These are phyloP conservation scores for Solanum phureja DNA, from an alignment of 257 asterid genomes.

Conservation along the genomic window DNA sequence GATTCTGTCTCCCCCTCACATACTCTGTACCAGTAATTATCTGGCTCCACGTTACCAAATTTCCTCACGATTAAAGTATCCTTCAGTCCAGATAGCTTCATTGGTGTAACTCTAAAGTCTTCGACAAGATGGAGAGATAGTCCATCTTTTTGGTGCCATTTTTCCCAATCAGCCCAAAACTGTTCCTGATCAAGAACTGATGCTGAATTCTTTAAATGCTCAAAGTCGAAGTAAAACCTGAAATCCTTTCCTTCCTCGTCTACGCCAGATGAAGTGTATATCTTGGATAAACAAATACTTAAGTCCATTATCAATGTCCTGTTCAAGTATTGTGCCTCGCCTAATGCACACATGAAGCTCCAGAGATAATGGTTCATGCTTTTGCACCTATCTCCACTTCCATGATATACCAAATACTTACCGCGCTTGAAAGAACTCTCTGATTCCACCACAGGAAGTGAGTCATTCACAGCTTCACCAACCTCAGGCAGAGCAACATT, in stretches of 20 bases:
- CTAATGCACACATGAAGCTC: slow-evolving; percentile 79
- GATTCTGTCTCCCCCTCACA: slow-evolving; percentile 69
- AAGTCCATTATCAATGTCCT: slow-evolving; percentile 81
- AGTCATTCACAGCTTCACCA: slow-evolving; percentile 48
- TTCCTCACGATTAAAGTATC: slow-evolving; percentile 61
- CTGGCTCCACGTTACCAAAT: slow-evolving; percentile 67
- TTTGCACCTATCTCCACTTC: slow-evolving; percentile 93
- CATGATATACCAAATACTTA: slow-evolving; percentile 59
- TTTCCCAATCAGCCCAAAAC: slow-evolving; percentile 62
- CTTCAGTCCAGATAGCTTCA: slow-evolving; percentile 39
- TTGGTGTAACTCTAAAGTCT: slow-evolving; percentile 50
- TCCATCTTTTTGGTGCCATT: slow-evolving; percentile 46
- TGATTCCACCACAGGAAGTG: slow-evolving; percentile 42
- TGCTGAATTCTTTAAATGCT: slow-evolving; percentile 62
- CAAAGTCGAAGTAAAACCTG: slow-evolving; percentile 73
- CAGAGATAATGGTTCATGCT: slow-evolving; percentile 70
- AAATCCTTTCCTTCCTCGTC: slow-evolving; percentile 89
- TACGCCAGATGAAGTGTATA: slow-evolving; percentile 50
- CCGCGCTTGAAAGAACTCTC: slow-evolving; percentile 47
- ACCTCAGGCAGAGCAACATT: slow-evolving; percentile 47
- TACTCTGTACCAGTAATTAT: slow-evolving; percentile 74
- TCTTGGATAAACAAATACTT: slow-evolving; percentile 58
- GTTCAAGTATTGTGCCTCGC: slow-evolving; percentile 85
- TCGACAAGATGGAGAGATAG: slow-evolving; percentile 62
- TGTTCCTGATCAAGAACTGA: slow-evolving; percentile 53